These are phyloP conservation scores for Zea luxurians DNA, from an alignment of 176 grass and related monocot species.

Conservation along the genomic window DNA sequence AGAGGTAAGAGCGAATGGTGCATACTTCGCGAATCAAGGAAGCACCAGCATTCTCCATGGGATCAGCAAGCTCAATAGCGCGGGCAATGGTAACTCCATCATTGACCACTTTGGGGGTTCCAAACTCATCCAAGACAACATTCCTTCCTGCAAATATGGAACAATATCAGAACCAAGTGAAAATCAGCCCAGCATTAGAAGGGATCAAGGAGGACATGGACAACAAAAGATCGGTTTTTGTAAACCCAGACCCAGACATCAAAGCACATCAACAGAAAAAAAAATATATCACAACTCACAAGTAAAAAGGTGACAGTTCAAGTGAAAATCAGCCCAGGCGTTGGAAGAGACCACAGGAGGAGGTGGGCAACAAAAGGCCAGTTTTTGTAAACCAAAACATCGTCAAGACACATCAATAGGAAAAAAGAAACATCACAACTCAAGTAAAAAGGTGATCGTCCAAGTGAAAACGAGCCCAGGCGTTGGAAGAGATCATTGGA, in stretches of 20 bases:
- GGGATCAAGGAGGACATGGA: background rate
- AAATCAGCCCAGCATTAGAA: too few species aligned
- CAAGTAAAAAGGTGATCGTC: background rate
- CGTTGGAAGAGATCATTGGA: background rate
- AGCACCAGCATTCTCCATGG: constrained; percentile 90
- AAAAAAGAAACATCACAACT: background rate
- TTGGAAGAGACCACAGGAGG: background rate
- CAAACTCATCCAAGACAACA: constrained; percentile 91
- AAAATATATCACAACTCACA: too few species aligned
- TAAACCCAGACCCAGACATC: background rate
- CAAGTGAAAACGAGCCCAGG: background rate
- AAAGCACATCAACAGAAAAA: background rate
- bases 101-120: constrained; percentile 84
- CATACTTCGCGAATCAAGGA: constrained; percentile 82
- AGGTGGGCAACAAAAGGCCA: background rate
- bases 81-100: constrained; percentile 91
- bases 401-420: background rate
- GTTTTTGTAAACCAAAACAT: background rate
- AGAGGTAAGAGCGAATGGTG: background rate
- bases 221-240: background rate
- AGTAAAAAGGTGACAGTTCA: background rate
- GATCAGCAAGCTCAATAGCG: constrained; percentile 87
- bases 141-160: constrained; percentile 62
- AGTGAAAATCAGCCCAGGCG: background rate
- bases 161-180: background rate